These are phyloP conservation scores for Debaryomycetaceae sp. DNA, from an alignment of 1,139 yeast species.

Conservation along the genomic window DNA sequence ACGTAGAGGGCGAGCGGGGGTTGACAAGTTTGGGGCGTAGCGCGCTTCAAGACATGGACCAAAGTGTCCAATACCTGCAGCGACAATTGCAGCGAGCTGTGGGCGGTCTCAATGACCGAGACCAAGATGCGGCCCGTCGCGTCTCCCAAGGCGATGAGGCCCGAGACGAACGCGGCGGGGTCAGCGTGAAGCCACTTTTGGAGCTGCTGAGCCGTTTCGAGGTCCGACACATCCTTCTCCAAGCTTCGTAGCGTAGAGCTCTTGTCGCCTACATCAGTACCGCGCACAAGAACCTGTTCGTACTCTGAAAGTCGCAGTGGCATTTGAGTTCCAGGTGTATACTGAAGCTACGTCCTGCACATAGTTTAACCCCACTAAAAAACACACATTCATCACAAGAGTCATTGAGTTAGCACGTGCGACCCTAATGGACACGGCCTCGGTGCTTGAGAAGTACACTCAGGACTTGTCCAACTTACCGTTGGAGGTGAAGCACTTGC, in stretches of 20 bases:
- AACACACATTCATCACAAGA: too few species aligned
- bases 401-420: too few species aligned
- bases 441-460: constrained; percentile 38
- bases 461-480: constrained; percentile 70
- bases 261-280: too few species aligned
- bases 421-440: constrained; percentile 32
- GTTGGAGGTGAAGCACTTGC: constrained; percentile 71
- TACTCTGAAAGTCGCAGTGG: too few species aligned
- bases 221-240: too few species aligned
- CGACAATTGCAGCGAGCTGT: background rate
- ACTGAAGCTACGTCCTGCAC: too few species aligned
- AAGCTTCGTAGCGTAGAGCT: too few species aligned
- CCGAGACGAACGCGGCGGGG: background rate
- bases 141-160: background rate
- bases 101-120: background rate
- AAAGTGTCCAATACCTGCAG: background rate
- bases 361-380: too few species aligned
- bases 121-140: background rate
- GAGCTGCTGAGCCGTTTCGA: too few species aligned
- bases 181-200: background rate
- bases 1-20: background rate
- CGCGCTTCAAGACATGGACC: background rate
- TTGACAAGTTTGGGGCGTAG: background rate
- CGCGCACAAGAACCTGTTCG: too few species aligned
- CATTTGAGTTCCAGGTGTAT: too few species aligned